Evolutionary conservation across 2,329 filamentous ascomycete genomes (phyloP), one percentile per base, ranked within the genome.

Genomic region (Monosporascus sp.): DNA sequence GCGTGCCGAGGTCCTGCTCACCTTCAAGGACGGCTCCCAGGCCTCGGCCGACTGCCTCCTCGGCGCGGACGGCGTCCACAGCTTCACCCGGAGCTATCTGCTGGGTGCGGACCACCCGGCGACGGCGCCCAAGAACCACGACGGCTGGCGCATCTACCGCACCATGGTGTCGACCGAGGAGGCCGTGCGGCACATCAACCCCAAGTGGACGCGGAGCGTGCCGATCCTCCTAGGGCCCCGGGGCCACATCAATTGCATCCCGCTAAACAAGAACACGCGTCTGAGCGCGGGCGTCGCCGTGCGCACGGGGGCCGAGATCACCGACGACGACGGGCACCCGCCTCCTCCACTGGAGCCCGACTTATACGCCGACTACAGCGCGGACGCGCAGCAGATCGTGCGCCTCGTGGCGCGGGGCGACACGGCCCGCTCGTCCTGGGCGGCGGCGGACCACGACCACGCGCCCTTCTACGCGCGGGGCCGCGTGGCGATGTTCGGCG

Each of bases 11-110:
- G 48, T 66, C 44, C 37, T 37, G 35, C 57, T 69, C 18, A 48
- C 47, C 14, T 61, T 71, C 51, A 48, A 57, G 45, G 67, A 70
- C 50, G 58, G 59, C 22, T 64, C 65, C 38, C 25, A 50, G 6
- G 57, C 52, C 18, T 38, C 51, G 7, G 66, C 55, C 6, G 68
- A 70, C 52, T 67, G 65, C 31, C 58, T 72, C n/a, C 55, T 71
- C 6, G 67, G 65, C 2, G 68, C 67, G 8, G 70, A 72, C 48
- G 69, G 70, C 14, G 63, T 72, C 17, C 69, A 69, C 54, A 68
- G 65, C 52, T 24, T 58, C 3, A 64, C 65, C 11, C 61, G 70
- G 8, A 46, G 50, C 11, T 61, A 66, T 50, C 48, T 71, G 6
- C 62, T 72, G 1, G 67, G 68, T 2, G 47, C 54, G 3, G 50